Evolutionary conservation across 805 yeast species (phyloP).

Genomic region (Candida maris): DNA sequence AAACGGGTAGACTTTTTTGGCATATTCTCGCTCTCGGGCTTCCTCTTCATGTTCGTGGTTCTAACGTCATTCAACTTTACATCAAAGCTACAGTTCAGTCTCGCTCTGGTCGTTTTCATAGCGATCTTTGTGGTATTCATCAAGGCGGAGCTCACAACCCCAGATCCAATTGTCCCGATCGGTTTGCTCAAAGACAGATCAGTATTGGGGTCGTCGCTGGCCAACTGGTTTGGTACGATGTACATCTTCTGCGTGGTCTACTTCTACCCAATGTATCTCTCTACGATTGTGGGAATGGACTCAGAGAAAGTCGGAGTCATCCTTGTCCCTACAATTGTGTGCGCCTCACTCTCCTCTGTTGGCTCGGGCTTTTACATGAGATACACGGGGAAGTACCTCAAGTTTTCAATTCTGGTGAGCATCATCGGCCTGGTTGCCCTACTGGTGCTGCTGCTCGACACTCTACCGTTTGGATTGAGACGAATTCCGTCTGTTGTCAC

Average conservation of each 20-base stretch:
- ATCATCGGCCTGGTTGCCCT: slow-evolving; percentile 44
- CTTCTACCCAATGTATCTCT: slow-evolving; percentile 59
- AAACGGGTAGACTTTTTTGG: slow-evolving; percentile 52
- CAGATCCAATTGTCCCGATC: slow-evolving; percentile 62
- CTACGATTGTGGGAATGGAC: slow-evolving; percentile 49
- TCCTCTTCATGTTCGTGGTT: slow-evolving; percentile 31
- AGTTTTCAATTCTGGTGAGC: slow-evolving; percentile 41
- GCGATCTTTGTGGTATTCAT: slow-evolving; percentile 12
- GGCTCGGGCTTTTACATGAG: slow-evolving; percentile 65
- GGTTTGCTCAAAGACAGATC: slow-evolving; percentile 53
- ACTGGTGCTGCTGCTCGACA: slow-evolving; percentile 16
- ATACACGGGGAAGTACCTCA: slow-evolving; percentile 56
- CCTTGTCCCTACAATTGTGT: slow-evolving; percentile 57
- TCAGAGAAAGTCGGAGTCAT: slow-evolving; percentile 59
- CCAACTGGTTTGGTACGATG: slow-evolving; percentile 60
- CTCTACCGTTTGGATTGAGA: slow-evolving; percentile 19
- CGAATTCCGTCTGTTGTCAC: slow-evolving; percentile 27
- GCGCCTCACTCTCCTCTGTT: slow-evolving; percentile 55
- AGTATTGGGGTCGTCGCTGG: slow-evolving; percentile 58
- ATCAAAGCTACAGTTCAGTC: slow-evolving; percentile 39
- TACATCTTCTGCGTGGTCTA: slow-evolving; percentile 44
- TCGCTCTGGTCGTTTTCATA: slow-evolving; percentile 16
- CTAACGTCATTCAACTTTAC: slow-evolving; percentile 40
- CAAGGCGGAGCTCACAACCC: slow-evolving; percentile 19
- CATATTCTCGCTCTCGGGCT: slow-evolving; percentile 29